Evolutionary conservation across 2,329 filamentous ascomycete species (phyloP).

Genomic region (Colletotrichum sp.): DNA sequence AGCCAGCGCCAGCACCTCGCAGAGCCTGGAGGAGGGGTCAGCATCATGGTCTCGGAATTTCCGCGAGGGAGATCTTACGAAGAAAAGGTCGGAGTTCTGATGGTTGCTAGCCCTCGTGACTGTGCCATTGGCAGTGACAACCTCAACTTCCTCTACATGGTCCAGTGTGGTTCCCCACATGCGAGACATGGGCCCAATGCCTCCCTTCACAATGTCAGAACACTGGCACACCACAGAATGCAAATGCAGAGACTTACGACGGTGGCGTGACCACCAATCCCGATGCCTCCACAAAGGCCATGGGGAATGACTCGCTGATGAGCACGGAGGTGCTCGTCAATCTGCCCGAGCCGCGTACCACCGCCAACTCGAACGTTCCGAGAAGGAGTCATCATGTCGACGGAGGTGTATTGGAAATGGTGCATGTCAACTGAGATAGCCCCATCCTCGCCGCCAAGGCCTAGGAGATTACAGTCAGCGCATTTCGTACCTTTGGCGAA

Average conservation of each 20-base stretch:
- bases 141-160: constrained; percentile 49
- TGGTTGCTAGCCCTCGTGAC: constrained; percentile 23
- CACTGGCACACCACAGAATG: background rate
- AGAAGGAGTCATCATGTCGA: constrained; percentile 46
- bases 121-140: constrained; percentile 32
- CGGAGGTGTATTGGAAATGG: constrained; percentile 57
- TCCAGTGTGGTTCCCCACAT: constrained; percentile 64
- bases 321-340: constrained; percentile 53
- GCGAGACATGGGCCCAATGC: constrained; percentile 59
- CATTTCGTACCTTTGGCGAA: background rate
- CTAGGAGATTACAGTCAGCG: background rate
- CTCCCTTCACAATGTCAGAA: constrained; percentile 44
- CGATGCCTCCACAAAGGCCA: constrained; percentile 62
- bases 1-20: constrained; percentile 42
- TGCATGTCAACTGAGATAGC: constrained; percentile 58
- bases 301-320: constrained; percentile 62
- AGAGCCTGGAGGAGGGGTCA: constrained; percentile 21
- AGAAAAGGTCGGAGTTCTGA: constrained; percentile 32
- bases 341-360: constrained; percentile 54
- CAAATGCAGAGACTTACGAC: constrained; percentile 42
- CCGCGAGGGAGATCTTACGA: background rate
- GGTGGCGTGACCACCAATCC: constrained; percentile 62
- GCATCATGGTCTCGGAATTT: too few species aligned
- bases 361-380: constrained; percentile 60
- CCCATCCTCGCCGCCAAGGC: constrained; percentile 55